These are phyloP conservation scores for Wickerhamiella domercqiae DNA, from an alignment of 805 yeast species.

Conservation along the genomic window DNA sequence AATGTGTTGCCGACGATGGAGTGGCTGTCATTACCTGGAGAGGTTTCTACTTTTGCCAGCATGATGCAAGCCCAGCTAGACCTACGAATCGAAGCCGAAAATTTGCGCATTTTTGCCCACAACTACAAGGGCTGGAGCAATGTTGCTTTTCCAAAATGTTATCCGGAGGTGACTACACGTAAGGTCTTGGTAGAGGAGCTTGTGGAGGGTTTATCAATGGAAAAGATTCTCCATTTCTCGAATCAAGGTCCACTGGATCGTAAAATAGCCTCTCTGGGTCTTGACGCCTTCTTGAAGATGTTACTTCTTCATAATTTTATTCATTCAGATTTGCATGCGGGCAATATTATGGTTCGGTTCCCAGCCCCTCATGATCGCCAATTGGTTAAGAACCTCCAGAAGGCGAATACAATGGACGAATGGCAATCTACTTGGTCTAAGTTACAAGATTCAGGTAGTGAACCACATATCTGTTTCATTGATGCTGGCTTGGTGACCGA, in stretches of 20 bases:
- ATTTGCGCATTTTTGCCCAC: constrained; percentile 52
- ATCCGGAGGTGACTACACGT: constrained; percentile 45
- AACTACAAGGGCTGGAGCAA: constrained; percentile 46
- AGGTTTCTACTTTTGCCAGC: constrained; percentile 72
- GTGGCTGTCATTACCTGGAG: constrained; percentile 91
- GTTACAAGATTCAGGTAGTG: constrained; percentile 43
- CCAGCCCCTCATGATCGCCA: constrained; percentile 7
- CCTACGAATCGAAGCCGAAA: constrained; percentile 75
- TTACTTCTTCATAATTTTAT: constrained; percentile 82
- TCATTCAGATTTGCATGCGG: constrained; percentile 95
- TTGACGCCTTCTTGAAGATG: constrained; percentile 89
- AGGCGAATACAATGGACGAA: constrained; percentile 21
- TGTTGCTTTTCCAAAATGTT: constrained; percentile 70
- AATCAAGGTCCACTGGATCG: constrained; percentile 27
- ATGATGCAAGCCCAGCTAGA: constrained; percentile 85
- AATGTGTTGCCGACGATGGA: constrained; percentile 85
- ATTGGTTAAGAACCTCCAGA: constrained; percentile 16
- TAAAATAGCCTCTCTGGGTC: constrained; percentile 58
- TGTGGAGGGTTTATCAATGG: constrained; percentile 72
- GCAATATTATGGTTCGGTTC: constrained; percentile 59
- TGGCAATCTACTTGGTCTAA: constrained; percentile 34
- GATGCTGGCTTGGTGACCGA: constrained; percentile 94
- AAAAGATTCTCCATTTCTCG: constrained; percentile 35
- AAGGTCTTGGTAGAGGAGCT: constrained; percentile 74
- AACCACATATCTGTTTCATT: constrained; percentile 75